Conservation (phyloP, 83 land plant genomes). For the Thuja plicata region DNA sequence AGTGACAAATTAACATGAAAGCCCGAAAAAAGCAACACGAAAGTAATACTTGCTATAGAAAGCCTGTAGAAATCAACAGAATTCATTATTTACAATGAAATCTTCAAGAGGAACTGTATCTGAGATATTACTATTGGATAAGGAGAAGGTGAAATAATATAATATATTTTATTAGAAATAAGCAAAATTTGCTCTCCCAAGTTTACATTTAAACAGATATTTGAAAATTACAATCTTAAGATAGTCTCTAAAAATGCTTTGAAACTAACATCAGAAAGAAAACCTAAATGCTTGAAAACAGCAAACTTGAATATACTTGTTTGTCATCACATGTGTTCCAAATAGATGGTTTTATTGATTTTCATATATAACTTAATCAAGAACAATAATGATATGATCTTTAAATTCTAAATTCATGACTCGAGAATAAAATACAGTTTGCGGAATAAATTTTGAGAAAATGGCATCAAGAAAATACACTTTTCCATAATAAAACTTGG, state of each 20-base stretch:
- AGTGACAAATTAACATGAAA: background rate
- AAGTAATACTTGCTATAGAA: background rate
- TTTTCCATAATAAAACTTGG: conserved; percentile 1
- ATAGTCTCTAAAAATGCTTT: background rate
- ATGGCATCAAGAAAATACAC: background rate
- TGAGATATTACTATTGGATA: background rate
- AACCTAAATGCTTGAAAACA: background rate
- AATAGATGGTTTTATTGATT: background rate
- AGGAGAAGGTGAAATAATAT: background rate
- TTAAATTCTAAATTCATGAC: background rate
- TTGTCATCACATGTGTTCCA: background rate
- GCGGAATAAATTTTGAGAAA: background rate
- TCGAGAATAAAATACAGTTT: background rate
- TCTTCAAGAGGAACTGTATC: background rate
- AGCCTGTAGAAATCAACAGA: background rate
- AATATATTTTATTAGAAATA: background rate
- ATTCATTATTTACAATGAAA: background rate
- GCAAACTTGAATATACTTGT: background rate
- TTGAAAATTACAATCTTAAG: background rate
- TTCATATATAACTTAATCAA: background rate
- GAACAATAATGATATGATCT: background rate
- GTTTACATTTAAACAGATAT: background rate
- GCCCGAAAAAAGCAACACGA: background rate
- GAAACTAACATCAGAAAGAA: background rate
- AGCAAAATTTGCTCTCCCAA: background rate